phyloP scores from a whole-genome alignment of 208 protist genomes.

The Crithidia sp. region DNA sequence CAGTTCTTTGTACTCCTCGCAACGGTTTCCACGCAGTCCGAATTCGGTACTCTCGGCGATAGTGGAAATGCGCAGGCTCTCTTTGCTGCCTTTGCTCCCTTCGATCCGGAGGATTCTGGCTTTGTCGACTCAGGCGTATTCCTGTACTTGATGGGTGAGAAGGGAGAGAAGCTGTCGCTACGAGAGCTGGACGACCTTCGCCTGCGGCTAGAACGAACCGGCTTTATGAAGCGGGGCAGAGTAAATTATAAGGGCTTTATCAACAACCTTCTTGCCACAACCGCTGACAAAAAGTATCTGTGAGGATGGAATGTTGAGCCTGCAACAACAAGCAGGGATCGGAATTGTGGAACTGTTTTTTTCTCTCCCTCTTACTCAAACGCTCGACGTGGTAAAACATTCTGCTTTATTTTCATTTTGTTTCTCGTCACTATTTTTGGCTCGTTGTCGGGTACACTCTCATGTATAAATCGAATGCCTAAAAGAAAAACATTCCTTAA shows the following conservation, averaged over 20 bases:
- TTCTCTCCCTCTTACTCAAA: background rate
- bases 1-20: constrained; percentile 68
- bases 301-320: background rate
- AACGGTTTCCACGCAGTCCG: constrained; percentile 3
- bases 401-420: too few relatives aligned
- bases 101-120: constrained; percentile 54
- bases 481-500: too few relatives aligned
- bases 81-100: constrained; percentile 43
- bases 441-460: too few relatives aligned
- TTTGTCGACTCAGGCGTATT: constrained; percentile 57
- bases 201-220: constrained; percentile 40
- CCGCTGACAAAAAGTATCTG: constrained; percentile 22
- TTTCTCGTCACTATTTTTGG: too few relatives aligned
- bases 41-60: constrained; percentile 6
- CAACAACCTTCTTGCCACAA: constrained; percentile 33
- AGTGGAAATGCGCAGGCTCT: constrained; percentile 9
- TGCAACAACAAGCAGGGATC: background rate
- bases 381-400: too few relatives aligned
- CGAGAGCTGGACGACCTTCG: constrained; percentile 48
- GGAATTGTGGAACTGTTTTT: background rate
- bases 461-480: too few relatives aligned
- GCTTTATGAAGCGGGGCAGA: constrained; percentile 49
- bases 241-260: constrained; percentile 69
- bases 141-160: constrained; percentile 57
- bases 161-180: constrained; percentile 43